A percentile compares a stretch with the other conserved stretches of the same genome.
These are phyloP conservation scores for Pseudognaphalium luteoalbum DNA, from an alignment of 129 eudicot species.

Conservation along the genomic window DNA sequence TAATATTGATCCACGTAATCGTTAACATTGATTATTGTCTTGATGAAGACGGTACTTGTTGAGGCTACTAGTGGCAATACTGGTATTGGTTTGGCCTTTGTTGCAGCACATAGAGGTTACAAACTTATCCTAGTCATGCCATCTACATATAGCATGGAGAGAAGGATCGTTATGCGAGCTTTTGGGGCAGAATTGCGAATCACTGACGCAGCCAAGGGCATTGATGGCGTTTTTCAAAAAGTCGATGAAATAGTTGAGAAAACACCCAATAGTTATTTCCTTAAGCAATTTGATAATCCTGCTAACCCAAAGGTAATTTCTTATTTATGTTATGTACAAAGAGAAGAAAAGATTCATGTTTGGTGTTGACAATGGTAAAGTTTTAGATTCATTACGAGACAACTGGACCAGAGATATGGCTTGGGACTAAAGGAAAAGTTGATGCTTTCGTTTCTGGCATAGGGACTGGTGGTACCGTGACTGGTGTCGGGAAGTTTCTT, in stretches of 20 bases:
- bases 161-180: slow-evolving; percentile 59
- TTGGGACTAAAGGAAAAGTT: slow-evolving; percentile 51
- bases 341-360: background rate
- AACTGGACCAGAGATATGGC: slow-evolving; percentile 80
- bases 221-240: slow-evolving; percentile 38
- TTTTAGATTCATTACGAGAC: slow-evolving; percentile 65
- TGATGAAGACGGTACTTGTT: slow-evolving; percentile 52
- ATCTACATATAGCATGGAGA: slow-evolving; percentile 49
- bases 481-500: slow-evolving; percentile 61
- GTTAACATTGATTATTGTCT: background rate
- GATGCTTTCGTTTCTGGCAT: slow-evolving; percentile 65
- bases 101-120: slow-evolving; percentile 72
- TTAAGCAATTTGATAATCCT: slow-evolving; percentile 62
- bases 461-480: slow-evolving; percentile 76
- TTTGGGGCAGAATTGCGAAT: slow-evolving; percentile 68
- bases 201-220: slow-evolving; percentile 45
- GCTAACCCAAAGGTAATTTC: slow-evolving; percentile 68
- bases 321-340: background rate
- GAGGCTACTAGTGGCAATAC: slow-evolving; percentile 77
- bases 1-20: background rate
- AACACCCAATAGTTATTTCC: slow-evolving; percentile 53
- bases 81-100: slow-evolving; percentile 74
- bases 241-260: slow-evolving; percentile 49
- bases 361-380: background rate
- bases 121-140: slow-evolving; percentile 65